Evolutionary conservation across 1,139 yeast genomes (phyloP).

Genomic region (Debaryomyces singareniensis): DNA sequence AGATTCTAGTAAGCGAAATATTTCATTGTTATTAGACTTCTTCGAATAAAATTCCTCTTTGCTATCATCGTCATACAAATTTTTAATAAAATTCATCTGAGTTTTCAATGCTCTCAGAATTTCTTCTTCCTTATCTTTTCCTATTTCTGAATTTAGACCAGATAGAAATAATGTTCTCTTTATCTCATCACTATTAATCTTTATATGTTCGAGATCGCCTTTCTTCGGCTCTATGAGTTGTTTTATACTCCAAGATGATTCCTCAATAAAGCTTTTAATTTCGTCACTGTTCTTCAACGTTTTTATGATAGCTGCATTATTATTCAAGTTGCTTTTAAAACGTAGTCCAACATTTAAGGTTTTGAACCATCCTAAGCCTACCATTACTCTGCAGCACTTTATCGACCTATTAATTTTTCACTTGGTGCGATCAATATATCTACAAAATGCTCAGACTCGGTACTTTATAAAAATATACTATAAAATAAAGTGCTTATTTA

Average conservation of each 20-base stretch:
- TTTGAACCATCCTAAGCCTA: too few relatives aligned
- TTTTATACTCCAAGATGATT: slow-evolving; percentile 25
- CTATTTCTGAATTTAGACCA: slow-evolving; percentile 29
- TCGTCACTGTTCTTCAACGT: too few relatives aligned
- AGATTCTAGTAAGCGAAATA: slow-evolving; percentile 28
- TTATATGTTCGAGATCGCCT: slow-evolving; percentile 6
- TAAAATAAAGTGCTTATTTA: slow-evolving; percentile 1
- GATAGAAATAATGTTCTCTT: slow-evolving; percentile 36
- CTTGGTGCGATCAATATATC: too few relatives aligned
- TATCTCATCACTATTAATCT: slow-evolving; percentile 15
- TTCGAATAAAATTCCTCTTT: slow-evolving; percentile 4
- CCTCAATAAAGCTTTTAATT: slow-evolving; percentile 9
- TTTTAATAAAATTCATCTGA: slow-evolving; percentile 43
- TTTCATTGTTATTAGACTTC: slow-evolving; percentile 16
- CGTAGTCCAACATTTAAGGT: too few relatives aligned
- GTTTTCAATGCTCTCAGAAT: slow-evolving; percentile 27
- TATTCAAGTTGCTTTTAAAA: background rate
- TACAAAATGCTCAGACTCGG: too few relatives aligned
- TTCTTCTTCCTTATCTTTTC: slow-evolving; percentile 16
- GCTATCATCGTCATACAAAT: slow-evolving; percentile 27
- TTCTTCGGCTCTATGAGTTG: slow-evolving; percentile 13
- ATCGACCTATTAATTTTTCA: too few relatives aligned
- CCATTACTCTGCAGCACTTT: too few relatives aligned
- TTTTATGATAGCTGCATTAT: background rate
- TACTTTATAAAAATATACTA: too few relatives aligned